Percentiles rank a stretch among this genome's conserved stretches.
Conservation (phyloP, 768 basidiomycete genomes). For the Tricholoma terreum region DNA sequence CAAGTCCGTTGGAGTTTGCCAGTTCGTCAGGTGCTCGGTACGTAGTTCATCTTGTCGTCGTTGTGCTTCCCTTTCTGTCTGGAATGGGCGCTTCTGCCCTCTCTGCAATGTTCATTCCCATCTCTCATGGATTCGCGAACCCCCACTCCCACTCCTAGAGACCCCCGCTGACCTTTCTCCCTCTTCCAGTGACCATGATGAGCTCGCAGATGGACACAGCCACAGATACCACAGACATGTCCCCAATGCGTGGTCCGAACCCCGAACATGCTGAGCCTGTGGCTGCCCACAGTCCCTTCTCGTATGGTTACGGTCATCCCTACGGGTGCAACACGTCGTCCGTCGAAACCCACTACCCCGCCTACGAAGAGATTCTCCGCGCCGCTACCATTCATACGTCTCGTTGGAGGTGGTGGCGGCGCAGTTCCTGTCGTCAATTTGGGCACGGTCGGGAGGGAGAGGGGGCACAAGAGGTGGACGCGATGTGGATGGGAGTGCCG, state of each 20-base stretch:
- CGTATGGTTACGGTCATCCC: not conserved
- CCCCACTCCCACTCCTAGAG: no score
- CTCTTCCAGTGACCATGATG: no score
- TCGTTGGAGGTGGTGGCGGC: not conserved
- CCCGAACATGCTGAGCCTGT: not conserved
- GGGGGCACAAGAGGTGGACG: not conserved
- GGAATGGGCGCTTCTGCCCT: no score
- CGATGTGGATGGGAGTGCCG: not conserved
- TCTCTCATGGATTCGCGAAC: no score
- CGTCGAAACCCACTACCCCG: not conserved
- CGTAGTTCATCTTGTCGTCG: no score
- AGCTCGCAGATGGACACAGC: not conserved
- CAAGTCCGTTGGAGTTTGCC: no score
- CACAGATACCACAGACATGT: not conserved
- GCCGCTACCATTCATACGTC: slow-evolving; percentile 3
- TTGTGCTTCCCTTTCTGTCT: no score
- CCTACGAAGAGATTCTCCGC: slow-evolving; percentile 7
- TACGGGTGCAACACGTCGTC: not conserved
- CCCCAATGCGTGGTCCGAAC: not conserved
- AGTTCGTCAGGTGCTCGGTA: no score
- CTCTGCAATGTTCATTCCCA: no score
- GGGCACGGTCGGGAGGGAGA: slow-evolving; percentile 1
- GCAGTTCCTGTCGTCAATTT: slow-evolving; percentile 11
- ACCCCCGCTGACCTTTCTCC: no score
- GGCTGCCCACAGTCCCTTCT: no score